Conservation (phyloP, 176 grass and related monocot genomes). For the Pharus latifolius region DNA sequence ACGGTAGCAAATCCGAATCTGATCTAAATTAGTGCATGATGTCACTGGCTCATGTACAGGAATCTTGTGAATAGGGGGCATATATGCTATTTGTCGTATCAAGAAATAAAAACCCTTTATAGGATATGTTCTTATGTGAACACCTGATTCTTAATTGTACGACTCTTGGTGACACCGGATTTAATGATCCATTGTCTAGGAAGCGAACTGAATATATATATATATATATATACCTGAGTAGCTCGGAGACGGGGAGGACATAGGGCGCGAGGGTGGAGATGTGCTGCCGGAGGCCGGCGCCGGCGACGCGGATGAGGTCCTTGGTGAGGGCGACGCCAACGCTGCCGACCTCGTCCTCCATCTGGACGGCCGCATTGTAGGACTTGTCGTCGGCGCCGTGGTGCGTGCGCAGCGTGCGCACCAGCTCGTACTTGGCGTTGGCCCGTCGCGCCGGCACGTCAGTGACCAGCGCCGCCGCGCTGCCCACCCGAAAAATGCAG, state of each 20-base stretch:
- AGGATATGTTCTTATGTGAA: no score
- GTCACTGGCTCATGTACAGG: no score
- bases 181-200: no score
- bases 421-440: slow-evolving; percentile 62
- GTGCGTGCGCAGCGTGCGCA: slow-evolving; percentile 70
- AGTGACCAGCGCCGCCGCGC: slow-evolving; percentile 53
- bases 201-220: no score
- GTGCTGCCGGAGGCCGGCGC: slow-evolving; percentile 46
- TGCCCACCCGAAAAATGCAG: slow-evolving; percentile 85
- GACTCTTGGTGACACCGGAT: no score
- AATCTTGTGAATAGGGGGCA: no score
- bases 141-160: no score
- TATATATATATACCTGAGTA: slow-evolving; percentile 12
- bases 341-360: slow-evolving; percentile 68
- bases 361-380: slow-evolving; percentile 54
- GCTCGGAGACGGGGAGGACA: slow-evolving; percentile 48
- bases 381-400: slow-evolving; percentile 63
- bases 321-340: slow-evolving; percentile 69
- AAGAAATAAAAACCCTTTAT: no score
- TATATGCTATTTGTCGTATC: no score
- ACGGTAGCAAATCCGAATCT: no score
- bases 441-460: slow-evolving; percentile 27
- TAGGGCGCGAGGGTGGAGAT: slow-evolving; percentile 45
- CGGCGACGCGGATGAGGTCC: slow-evolving; percentile 69
- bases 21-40: no score